These are phyloP conservation scores for Clarkia xantiana DNA, from an alignment of 345 rosid genomes.

Conservation along the genomic window DNA sequence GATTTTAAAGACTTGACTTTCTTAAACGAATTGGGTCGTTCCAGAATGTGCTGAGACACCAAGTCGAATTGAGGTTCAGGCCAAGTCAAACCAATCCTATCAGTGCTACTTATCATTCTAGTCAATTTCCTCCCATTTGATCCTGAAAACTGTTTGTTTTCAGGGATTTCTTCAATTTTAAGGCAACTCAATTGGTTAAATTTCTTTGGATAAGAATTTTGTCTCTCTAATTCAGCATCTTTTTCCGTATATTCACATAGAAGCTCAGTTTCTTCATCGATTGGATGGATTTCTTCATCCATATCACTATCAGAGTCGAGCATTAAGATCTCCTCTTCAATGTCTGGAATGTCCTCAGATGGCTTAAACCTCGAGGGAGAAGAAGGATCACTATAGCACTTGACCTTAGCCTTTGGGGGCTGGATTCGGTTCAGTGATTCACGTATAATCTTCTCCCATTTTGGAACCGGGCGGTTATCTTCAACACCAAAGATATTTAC, in stretches of 20 bases:
- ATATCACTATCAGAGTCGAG: constrained; percentile 66
- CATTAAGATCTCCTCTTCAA: constrained; percentile 47
- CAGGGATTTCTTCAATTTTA: constrained; percentile 21
- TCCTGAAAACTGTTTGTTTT: constrained; percentile 8
- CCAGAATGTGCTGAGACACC: constrained; percentile 43
- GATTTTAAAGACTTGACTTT: constrained; percentile 35
- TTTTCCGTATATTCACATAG: constrained; percentile 20
- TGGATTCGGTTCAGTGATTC: constrained; percentile 49
- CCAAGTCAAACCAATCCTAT: constrained; percentile 74
- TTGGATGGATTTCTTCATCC: constrained; percentile 71
- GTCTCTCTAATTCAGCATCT: constrained; percentile 26
- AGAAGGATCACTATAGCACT: constrained; percentile 84
- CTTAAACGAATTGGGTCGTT: constrained; percentile 48
- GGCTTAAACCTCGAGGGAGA: constrained; percentile 78
- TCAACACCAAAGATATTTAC: constrained; percentile 92
- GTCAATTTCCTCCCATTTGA: constrained; percentile 22
- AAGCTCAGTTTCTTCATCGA: constrained; percentile 37
- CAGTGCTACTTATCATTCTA: constrained; percentile 55
- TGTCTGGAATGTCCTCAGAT: constrained; percentile 40
- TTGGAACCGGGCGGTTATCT: constrained; percentile 63
- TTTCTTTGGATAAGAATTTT: constrained; percentile 44
- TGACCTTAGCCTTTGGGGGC: constrained; percentile 29
- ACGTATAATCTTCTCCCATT: constrained; percentile 83
- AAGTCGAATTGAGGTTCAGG: constrained; percentile 74
- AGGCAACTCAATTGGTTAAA: constrained; percentile 53